Evolutionary conservation across 176 grass and related monocot species (phyloP).

Genomic region (Puya raimondii): DNA sequence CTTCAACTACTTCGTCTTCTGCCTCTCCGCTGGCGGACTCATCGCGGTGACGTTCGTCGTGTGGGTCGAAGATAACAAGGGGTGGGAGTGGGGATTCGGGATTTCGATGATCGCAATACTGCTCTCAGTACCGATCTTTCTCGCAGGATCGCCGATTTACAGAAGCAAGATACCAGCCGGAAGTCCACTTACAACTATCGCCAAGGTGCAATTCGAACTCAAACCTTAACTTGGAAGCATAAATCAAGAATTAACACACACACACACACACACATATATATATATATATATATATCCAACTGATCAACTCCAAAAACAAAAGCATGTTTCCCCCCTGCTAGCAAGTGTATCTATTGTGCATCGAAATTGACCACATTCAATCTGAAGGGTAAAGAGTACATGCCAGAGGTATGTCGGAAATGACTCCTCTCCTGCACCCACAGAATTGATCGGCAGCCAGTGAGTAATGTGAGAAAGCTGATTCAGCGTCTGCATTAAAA

Average conservation of each 20-base stretch:
- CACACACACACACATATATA: too few relatives aligned
- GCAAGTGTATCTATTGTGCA: too few relatives aligned
- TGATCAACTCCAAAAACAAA: too few relatives aligned
- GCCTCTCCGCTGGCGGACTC: constrained; percentile 29
- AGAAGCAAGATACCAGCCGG: constrained; percentile 44
- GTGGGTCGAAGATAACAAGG: constrained; percentile 51
- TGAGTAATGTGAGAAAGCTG: too few relatives aligned
- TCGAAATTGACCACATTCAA: too few relatives aligned
- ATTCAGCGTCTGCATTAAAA: too few relatives aligned
- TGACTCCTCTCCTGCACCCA: too few relatives aligned
- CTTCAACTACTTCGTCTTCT: constrained; percentile 63
- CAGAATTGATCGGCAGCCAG: too few relatives aligned
- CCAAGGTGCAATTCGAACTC: constrained; percentile 28
- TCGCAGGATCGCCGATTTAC: constrained; percentile 32
- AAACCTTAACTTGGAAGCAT: not conserved
- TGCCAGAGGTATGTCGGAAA: too few relatives aligned
- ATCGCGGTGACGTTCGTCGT: constrained; percentile 41
- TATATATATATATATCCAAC: constrained; percentile 9
- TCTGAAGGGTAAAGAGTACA: too few relatives aligned
- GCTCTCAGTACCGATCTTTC: constrained; percentile 12
- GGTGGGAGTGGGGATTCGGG: constrained; percentile 33
- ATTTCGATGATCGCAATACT: constrained; percentile 22
- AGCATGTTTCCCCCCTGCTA: too few relatives aligned
- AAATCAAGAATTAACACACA: constrained; percentile 36
- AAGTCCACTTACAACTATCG: constrained; percentile 54